Percentiles rank a stretch among this genome's conserved stretches.
Evolutionary conservation across 2,329 filamentous ascomycete genomes (phyloP).

Genomic region (Stromatinia cepivora): DNA sequence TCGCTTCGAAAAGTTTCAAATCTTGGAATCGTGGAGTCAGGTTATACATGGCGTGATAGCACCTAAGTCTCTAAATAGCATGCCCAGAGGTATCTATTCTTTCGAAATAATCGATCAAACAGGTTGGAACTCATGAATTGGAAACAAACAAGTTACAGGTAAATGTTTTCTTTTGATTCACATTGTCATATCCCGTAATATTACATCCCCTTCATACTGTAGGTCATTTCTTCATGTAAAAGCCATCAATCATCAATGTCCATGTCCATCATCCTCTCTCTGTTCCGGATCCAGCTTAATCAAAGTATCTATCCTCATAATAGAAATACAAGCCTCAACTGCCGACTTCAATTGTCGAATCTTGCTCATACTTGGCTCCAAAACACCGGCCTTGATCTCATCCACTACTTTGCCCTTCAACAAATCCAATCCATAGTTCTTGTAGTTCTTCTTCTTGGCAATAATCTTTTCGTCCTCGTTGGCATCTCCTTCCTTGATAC

Average conservation of each 20-base stretch:
- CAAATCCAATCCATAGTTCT: constrained; percentile 96
- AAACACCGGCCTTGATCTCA: constrained; percentile 87
- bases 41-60: neutral
- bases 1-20: constrained; percentile 20
- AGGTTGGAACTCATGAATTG: neutral
- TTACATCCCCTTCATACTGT: constrained; percentile 21
- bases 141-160: constrained; percentile 8
- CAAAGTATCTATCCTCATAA: constrained; percentile 98
- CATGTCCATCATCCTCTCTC: constrained; percentile 80
- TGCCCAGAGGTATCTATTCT: neutral
- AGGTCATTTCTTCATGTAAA: constrained; percentile 24
- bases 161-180: constrained; percentile 22
- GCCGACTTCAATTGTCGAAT: constrained; percentile 97
- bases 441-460: constrained; percentile 94
- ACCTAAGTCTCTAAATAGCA: neutral
- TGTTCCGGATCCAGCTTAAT: constrained; percentile 96
- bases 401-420: constrained; percentile 87
- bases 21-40: neutral
- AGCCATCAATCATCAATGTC: constrained; percentile 58
- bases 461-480: constrained; percentile 85
- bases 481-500: constrained; percentile 80
- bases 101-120: neutral
- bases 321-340: constrained; percentile 96
- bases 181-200: constrained; percentile 22
- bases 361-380: constrained; percentile 98